Conservation (phyloP, 805 yeast species). For the Candida nanaspora region DNA sequence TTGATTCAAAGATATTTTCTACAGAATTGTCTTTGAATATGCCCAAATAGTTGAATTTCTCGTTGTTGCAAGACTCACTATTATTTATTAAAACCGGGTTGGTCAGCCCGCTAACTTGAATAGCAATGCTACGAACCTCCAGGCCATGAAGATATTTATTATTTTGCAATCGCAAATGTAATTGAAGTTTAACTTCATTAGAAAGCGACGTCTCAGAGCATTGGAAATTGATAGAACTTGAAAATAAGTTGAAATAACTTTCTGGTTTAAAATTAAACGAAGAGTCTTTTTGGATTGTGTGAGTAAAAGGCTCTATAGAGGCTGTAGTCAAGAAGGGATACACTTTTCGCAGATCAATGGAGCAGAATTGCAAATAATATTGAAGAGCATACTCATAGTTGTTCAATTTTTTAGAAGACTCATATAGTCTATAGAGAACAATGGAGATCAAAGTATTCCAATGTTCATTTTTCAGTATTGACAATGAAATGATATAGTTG, state of each 20-base stretch:
- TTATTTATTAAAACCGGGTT: slow-evolving; percentile 4
- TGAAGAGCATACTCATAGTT: slow-evolving; percentile 26
- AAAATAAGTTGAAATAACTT: slow-evolving; percentile 5
- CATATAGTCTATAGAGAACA: slow-evolving; percentile 29
- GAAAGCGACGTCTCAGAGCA: slow-evolving; percentile 10
- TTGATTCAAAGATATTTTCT: slow-evolving; percentile 7
- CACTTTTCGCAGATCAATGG: slow-evolving; percentile 17
- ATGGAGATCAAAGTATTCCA: slow-evolving; percentile 31
- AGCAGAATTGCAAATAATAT: slow-evolving; percentile 26
- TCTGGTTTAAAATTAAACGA: neutral
- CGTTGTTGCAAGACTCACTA: neutral
- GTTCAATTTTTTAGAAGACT: slow-evolving; percentile 28
- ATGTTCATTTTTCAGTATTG: slow-evolving; percentile 29
- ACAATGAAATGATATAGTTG: slow-evolving; percentile 31
- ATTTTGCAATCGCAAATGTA: slow-evolving; percentile 21
- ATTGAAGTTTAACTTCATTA: slow-evolving; percentile 22
- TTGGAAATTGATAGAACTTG: slow-evolving; percentile 12
- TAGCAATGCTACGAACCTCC: slow-evolving; percentile 10
- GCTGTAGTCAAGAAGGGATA: no score
- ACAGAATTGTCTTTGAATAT: slow-evolving; percentile 1
- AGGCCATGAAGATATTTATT: slow-evolving; percentile 14
- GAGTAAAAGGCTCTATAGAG: no score
- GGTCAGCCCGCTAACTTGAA: slow-evolving; percentile 7
- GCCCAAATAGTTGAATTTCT: slow-evolving; percentile 1
- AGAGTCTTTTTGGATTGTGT: no score